Conservation (phyloP, 805 yeast genomes). For the Lipomyces chichibuensis region DNA sequence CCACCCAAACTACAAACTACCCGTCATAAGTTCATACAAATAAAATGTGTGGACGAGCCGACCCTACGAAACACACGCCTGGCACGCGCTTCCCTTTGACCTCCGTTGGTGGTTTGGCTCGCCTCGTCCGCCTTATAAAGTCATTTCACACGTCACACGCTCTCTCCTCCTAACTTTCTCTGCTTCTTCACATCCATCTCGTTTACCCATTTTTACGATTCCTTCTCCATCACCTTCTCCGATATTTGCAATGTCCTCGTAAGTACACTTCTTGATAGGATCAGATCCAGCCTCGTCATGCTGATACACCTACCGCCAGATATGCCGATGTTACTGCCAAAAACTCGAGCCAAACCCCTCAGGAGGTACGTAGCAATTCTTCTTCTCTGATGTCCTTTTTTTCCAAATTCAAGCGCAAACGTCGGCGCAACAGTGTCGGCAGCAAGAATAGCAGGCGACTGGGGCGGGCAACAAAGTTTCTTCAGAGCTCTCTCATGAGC, state of each 20-base stretch:
- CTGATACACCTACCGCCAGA: not conserved
- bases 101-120: not conserved
- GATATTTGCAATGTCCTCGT: slow-evolving; percentile 9
- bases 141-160: not conserved
- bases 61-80: not conserved
- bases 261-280: not conserved
- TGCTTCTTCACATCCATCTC: not conserved
- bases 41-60: not conserved
- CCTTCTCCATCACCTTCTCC: not conserved
- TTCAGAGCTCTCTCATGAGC: not conserved
- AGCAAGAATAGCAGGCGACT: not conserved
- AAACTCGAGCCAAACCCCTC: slow-evolving; percentile 24
- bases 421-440: not conserved
- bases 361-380: slow-evolving; percentile 21
- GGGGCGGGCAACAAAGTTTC: not conserved
- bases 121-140: not conserved
- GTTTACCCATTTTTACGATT: not conserved
- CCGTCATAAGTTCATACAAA: not conserved
- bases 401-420: slow-evolving; percentile 1
- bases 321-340: slow-evolving; percentile 32
- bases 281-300: not conserved
- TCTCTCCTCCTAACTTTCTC: not conserved
- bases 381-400: not conserved
- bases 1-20: not conserved
- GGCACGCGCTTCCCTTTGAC: not conserved